phyloP scores from a whole-genome alignment of 1,284 basidiomycete species.

The Pseudomicrostroma phylloplanum region DNA sequence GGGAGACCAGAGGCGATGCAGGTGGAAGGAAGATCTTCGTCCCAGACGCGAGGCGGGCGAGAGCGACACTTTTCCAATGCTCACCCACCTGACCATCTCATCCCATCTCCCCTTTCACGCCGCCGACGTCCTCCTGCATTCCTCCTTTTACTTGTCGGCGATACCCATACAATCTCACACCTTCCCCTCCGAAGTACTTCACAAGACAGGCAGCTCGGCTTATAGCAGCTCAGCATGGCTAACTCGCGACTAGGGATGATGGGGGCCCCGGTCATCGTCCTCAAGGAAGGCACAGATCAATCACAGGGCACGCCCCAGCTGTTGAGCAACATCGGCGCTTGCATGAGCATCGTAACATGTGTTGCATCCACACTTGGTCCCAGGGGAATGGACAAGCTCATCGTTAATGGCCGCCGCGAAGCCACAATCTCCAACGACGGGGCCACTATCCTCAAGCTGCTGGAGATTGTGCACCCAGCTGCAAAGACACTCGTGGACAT shows the following conservation, averaged over 20 bases:
- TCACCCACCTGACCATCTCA: too few species aligned
- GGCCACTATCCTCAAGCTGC: slow-evolving; percentile 90
- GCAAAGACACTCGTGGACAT: slow-evolving; percentile 95
- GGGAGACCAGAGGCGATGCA: too few species aligned
- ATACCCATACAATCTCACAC: too few species aligned
- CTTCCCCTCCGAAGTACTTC: too few species aligned
- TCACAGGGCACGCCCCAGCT: slow-evolving; percentile 92
- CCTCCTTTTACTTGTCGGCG: too few species aligned
- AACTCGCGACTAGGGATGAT: not conserved
- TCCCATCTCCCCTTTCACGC: too few species aligned
- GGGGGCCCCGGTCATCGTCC: slow-evolving; percentile 37
- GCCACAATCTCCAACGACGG: slow-evolving; percentile 97
- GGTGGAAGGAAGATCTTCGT: too few species aligned
- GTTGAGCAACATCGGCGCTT: slow-evolving; percentile 76
- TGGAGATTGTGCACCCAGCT: slow-evolving; percentile 96
- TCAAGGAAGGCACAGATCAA: slow-evolving; percentile 77
- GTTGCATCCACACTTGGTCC: slow-evolving; percentile 88
- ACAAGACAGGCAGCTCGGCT: too few species aligned
- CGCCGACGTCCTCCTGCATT: too few species aligned
- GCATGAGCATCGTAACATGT: slow-evolving; percentile 42
- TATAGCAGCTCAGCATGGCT: too few species aligned
- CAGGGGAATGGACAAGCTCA: slow-evolving; percentile 96
- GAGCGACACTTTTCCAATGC: too few species aligned
- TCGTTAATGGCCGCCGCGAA: slow-evolving; percentile 63
- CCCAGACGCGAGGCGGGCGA: too few species aligned